Conservation (phyloP, 139 green algal species). For the Coelastrella sp. region DNA sequence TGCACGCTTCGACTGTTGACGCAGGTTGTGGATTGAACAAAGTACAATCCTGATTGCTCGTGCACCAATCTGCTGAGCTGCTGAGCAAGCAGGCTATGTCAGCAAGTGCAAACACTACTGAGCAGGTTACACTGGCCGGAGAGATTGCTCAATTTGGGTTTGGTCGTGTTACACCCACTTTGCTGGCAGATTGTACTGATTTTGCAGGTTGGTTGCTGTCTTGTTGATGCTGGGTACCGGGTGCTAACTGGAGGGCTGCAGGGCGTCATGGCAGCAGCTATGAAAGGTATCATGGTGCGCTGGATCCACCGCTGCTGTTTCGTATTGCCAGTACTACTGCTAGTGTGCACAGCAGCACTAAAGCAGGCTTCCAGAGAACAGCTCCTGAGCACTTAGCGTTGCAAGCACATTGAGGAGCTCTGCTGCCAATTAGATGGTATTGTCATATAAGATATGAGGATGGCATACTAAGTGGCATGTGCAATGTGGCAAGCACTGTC, state of each 20-base stretch:
- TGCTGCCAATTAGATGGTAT: no score
- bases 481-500: no score
- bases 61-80: no score
- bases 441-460: no score
- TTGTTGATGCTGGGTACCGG: constrained; percentile 31
- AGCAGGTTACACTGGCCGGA: not conserved
- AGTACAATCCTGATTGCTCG: not conserved
- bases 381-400: no score
- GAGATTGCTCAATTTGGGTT: not conserved
- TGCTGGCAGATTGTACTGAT: not conserved
- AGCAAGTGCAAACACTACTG: no score
- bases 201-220: constrained; percentile 31
- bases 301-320: no score
- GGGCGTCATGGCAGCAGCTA: constrained; percentile 47
- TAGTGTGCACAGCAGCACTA: not conserved
- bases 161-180: not conserved
- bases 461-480: no score
- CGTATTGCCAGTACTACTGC: no score
- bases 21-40: not conserved
- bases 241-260: constrained; percentile 49
- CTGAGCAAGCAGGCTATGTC: no score
- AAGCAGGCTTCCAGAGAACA: not conserved
- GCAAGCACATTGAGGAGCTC: no score
- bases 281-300: no score
- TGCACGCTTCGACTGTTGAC: not conserved